Conservation (phyloP, 129 eudicot genomes). For the Saussurea involucrata region DNA sequence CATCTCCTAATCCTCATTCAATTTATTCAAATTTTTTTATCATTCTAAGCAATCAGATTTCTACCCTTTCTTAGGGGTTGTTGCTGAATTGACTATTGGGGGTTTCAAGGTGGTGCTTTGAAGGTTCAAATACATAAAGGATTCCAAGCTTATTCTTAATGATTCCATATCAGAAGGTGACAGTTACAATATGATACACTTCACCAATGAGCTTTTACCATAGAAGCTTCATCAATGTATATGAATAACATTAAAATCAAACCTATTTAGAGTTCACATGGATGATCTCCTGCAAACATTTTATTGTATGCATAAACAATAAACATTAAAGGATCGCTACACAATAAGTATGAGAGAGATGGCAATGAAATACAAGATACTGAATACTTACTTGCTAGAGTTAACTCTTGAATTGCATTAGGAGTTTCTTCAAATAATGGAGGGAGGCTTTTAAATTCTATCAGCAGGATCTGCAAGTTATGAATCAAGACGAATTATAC, state of each 20-base stretch:
- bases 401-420: conserved; percentile 70
- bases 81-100: not conserved
- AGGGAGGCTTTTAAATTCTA: conserved; percentile 78
- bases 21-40: not conserved
- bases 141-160: not conserved
- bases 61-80: not conserved
- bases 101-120: not conserved
- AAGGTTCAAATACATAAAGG: not conserved
- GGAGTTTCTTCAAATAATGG: conserved; percentile 73
- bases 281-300: not conserved
- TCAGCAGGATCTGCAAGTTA: conserved; percentile 59
- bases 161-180: not conserved
- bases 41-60: too few relatives aligned
- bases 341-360: not conserved
- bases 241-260: not conserved
- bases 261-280: not conserved
- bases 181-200: not conserved
- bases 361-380: not conserved
- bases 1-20: not conserved
- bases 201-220: not conserved
- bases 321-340: not conserved
- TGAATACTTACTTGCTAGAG: conserved; percentile 66
- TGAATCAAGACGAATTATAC: not conserved
- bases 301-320: not conserved
- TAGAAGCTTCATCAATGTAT: not conserved